These are phyloP conservation scores for Articulospora tetracladia DNA, from an alignment of 495 filamentous ascomycete species.

Conservation along the genomic window DNA sequence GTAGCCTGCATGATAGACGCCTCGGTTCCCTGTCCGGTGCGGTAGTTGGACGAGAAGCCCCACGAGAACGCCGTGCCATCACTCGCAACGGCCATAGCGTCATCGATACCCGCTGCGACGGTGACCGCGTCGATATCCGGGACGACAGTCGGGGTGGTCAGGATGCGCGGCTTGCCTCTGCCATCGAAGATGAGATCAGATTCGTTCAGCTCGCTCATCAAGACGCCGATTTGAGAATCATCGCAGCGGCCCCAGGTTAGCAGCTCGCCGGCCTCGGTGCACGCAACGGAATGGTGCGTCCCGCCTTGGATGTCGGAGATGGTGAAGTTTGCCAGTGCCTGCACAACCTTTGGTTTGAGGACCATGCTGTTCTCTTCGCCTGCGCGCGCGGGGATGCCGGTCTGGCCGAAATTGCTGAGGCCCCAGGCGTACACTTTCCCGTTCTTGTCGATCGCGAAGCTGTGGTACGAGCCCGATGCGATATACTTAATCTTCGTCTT, in stretches of 20 bases:
- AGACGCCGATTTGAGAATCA: constrained; percentile 57
- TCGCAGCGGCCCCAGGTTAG: constrained; percentile 70
- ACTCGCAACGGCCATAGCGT: constrained; percentile 54
- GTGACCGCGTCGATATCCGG: constrained; percentile 24
- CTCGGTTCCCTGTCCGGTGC: constrained; percentile 58
- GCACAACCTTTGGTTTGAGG: constrained; percentile 43
- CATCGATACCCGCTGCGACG: constrained; percentile 52
- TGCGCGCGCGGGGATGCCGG: constrained; percentile 38
- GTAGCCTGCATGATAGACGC: constrained; percentile 56
- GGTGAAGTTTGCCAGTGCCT: constrained; percentile 48
- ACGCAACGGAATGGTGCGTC: constrained; percentile 61
- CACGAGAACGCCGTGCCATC: constrained; percentile 61
- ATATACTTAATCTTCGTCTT: constrained; percentile 43
- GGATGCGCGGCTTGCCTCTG: constrained; percentile 36
- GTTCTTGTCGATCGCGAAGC: constrained; percentile 71
- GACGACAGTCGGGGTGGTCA: constrained; percentile 46
- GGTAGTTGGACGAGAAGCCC: constrained; percentile 64
- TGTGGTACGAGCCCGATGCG: constrained; percentile 61
- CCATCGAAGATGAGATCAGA: constrained; percentile 58
- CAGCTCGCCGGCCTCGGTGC: constrained; percentile 55
- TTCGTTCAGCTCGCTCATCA: constrained; percentile 38
- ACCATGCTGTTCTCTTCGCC: constrained; percentile 61
- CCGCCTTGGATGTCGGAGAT: constrained; percentile 57
- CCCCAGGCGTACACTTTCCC: constrained; percentile 80
- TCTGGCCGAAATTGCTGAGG: constrained; percentile 80